A percentile compares a stretch with the other conserved stretches of the same genome.
Conservation (phyloP, 2,329 filamentous ascomycete species). For the Catunica adiposa region DNA sequence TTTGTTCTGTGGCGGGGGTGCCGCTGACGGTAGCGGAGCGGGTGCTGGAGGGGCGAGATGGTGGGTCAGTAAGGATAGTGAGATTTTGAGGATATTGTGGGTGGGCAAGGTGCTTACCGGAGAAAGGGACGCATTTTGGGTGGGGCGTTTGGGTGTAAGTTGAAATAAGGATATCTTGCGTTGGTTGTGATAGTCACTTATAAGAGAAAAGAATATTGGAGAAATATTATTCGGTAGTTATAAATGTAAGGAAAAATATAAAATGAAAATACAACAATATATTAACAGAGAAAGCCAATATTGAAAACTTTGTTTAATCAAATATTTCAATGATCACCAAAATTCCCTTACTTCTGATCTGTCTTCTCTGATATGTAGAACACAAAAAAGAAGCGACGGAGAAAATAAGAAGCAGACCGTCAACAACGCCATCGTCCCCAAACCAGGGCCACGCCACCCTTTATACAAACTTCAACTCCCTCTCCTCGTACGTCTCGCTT, state of each 20-base stretch:
- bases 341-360: neutral
- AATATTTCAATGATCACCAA: neutral
- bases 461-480: neutral
- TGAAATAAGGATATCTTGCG: neutral
- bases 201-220: neutral
- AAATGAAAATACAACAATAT: too few species aligned
- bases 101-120: neutral
- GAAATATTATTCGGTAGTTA: neutral
- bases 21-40: neutral
- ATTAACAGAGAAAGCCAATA: too few species aligned
- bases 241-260: too few species aligned
- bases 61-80: neutral
- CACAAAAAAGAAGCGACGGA: neutral
- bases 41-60: neutral
- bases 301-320: too few species aligned
- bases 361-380: neutral
- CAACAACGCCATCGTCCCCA: neutral
- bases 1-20: neutral
- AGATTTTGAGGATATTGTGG: neutral
- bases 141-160: neutral
- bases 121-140: neutral
- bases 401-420: neutral
- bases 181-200: neutral
- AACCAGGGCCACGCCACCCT: neutral
- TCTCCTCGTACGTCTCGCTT: neutral